These are phyloP conservation scores for Lumnitzera racemosa DNA, from an alignment of 345 rosid species.

Conservation along the genomic window DNA sequence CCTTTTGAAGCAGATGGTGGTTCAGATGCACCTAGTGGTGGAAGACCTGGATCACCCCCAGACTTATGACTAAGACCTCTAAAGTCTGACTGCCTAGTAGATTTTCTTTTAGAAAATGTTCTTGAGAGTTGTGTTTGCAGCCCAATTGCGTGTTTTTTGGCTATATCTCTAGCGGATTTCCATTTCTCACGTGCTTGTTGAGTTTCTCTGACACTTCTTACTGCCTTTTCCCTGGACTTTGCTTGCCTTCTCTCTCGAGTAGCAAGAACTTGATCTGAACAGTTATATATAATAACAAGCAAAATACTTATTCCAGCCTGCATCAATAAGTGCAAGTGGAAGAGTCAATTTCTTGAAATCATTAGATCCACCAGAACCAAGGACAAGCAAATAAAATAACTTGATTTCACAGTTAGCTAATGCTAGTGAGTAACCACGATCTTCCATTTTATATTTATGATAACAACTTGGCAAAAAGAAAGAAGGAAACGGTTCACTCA, in stretches of 20 bases:
- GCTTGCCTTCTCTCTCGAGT: conserved; percentile 87
- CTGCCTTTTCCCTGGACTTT: conserved; percentile 83
- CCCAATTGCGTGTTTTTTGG: conserved; percentile 66
- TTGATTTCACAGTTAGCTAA: too few species aligned
- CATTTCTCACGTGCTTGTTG: conserved; percentile 76
- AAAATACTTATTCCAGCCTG: conserved; percentile 75
- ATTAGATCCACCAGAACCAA: neutral
- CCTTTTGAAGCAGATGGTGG: conserved; percentile 32
- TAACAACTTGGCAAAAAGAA: neutral
- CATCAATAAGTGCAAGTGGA: conserved; percentile 14
- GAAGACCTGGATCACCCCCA: conserved; percentile 54
- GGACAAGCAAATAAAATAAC: too few species aligned
- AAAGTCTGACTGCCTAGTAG: conserved; percentile 41
- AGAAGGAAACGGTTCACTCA: conserved; percentile 32
- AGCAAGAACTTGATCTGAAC: conserved; percentile 92
- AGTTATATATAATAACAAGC: conserved; percentile 77
- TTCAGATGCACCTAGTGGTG: conserved; percentile 31
- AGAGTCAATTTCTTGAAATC: neutral
- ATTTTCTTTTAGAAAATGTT: conserved; percentile 69
- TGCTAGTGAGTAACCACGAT: neutral
- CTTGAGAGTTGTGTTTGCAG: conserved; percentile 69
- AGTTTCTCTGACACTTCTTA: conserved; percentile 71
- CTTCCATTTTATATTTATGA: neutral
- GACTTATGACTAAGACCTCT: conserved; percentile 52
- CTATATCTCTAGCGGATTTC: conserved; percentile 86